Evolutionary conservation across 305 asterid species (phyloP).

Genomic region (Fraxinus floribunda): DNA sequence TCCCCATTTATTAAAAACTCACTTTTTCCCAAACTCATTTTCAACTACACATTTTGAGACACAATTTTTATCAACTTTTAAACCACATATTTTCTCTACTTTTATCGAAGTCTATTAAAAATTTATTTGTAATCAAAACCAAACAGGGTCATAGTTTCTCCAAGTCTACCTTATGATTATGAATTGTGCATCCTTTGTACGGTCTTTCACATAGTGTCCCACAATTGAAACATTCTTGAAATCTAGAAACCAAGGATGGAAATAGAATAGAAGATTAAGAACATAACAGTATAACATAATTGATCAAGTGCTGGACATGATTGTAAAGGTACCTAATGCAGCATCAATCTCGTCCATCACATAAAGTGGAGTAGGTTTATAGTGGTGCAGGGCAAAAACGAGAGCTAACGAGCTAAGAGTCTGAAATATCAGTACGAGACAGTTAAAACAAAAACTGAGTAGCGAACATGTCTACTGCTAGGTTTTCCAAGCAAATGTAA

Average conservation of each 20-base stretch:
- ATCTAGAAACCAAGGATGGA: constrained; percentile 38
- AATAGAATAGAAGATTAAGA: constrained; percentile 7
- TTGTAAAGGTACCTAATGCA: constrained; percentile 60
- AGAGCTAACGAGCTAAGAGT: constrained; percentile 93
- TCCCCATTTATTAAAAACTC: background rate
- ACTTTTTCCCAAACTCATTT: background rate
- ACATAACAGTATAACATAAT: background rate
- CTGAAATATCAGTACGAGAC: constrained; percentile 38
- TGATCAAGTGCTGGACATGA: background rate
- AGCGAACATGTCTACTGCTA: background rate
- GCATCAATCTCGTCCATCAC: constrained; percentile 98
- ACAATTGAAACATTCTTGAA: constrained; percentile 94
- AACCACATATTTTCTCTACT: background rate
- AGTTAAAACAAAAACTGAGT: background rate
- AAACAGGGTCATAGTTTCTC: background rate
- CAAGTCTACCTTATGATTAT: constrained; percentile 69
- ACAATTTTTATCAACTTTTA: background rate
- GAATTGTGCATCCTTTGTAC: constrained; percentile 96
- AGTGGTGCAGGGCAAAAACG: constrained; percentile 96
- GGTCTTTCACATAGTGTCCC: constrained; percentile 97
- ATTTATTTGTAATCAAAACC: background rate
- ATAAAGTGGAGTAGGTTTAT: constrained; percentile 96
- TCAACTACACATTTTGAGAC: background rate
- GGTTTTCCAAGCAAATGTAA: background rate
- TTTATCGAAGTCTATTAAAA: background rate